Evolutionary conservation across 176 grass and related monocot genomes (phyloP).

Genomic region (Oryza nivara): DNA sequence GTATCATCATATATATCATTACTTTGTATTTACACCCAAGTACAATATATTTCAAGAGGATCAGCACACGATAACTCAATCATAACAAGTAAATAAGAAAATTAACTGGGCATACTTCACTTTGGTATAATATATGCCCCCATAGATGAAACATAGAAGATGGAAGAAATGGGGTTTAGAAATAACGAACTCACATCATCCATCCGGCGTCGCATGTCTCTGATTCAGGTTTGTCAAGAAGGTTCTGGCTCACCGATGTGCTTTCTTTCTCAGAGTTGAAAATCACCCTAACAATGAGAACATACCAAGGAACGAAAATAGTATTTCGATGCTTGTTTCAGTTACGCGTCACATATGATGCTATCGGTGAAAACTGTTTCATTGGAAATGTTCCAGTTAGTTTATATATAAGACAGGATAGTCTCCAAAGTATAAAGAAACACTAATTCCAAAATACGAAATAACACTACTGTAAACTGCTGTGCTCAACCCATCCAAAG

Average conservation of each 20-base stretch:
- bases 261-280: constrained; percentile 1
- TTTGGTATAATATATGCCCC: not conserved
- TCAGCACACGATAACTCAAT: not conserved
- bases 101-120: not conserved
- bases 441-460: too few relatives aligned
- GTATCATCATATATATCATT: not conserved
- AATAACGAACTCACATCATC: constrained; percentile 22
- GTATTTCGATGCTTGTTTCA: too few relatives aligned
- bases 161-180: not conserved
- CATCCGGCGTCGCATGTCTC: not conserved
- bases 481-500: too few relatives aligned
- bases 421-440: too few relatives aligned
- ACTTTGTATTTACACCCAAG: not conserved
- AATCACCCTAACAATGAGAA: not conserved
- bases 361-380: too few relatives aligned
- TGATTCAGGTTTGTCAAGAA: not conserved
- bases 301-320: not conserved
- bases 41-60: not conserved
- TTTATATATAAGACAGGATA: too few relatives aligned
- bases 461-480: too few relatives aligned
- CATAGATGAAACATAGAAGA: not conserved
- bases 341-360: too few relatives aligned
- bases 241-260: constrained; percentile 10
- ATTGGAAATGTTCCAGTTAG: too few relatives aligned
- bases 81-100: not conserved